Percentiles rank a stretch among this genome's conserved stretches.
phyloP scores from a whole-genome alignment of 495 filamentous ascomycete genomes.

The Penicillium roqueforti region DNA sequence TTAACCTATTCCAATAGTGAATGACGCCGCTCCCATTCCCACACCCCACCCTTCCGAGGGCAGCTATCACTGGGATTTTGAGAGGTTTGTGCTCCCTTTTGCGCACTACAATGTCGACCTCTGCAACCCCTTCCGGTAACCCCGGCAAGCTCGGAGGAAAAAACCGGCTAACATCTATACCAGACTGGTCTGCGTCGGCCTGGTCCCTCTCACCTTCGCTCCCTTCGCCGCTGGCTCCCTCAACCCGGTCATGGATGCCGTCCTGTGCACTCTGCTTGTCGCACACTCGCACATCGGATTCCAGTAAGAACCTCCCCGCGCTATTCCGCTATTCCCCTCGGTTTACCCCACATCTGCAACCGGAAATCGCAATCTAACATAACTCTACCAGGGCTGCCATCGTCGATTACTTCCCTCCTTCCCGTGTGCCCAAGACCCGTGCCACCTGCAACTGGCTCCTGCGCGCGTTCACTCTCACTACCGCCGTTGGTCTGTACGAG shows the following conservation, averaged over 20 bases:
- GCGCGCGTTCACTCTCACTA: conserved; percentile 70
- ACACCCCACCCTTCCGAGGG: conserved; percentile 69
- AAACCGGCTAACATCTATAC: conserved; percentile 4
- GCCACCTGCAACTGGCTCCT: conserved; percentile 69
- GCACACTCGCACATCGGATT: conserved; percentile 95
- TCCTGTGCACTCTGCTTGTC: conserved; percentile 76
- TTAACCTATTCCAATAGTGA: conserved; percentile 51
- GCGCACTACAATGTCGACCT: not conserved
- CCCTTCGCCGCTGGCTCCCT: conserved; percentile 89
- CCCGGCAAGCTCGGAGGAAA: not conserved
- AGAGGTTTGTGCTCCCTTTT: conserved; percentile 54
- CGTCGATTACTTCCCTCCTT: conserved; percentile 82
- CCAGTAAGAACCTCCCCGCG: conserved; percentile 51
- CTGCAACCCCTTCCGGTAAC: not conserved
- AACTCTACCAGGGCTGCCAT: conserved; percentile 56
- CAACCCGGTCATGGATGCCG: conserved; percentile 81
- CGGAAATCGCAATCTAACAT: conserved; percentile 12
- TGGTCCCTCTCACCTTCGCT: conserved; percentile 82
- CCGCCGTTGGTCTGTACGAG: conserved; percentile 88
- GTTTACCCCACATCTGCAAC: not conserved
- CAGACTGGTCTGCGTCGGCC: conserved; percentile 65
- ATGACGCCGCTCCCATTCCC: conserved; percentile 81
- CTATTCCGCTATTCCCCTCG: not conserved
- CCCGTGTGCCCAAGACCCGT: conserved; percentile 62
- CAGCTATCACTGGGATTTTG: conserved; percentile 97